Base-by-base conservation (phyloP, 169 alveolate genomes). In the Plasmodium gonderi region DNA sequence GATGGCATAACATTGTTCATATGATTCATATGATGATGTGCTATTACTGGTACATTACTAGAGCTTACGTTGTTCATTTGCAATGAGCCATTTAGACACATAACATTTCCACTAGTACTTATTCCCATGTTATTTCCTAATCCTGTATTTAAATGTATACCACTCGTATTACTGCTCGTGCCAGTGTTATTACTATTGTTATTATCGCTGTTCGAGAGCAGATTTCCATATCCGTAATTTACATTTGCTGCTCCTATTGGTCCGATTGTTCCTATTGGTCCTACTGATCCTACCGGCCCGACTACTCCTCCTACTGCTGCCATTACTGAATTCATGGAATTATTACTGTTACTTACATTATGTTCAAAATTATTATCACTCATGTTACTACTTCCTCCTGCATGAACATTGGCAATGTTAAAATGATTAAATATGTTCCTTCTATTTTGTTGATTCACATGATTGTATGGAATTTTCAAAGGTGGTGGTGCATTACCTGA, bases 391-490 rank as follows among this genome's bases (percentile, higher is more conserved):
- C 26, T n/a, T 0, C 72, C 72, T 8, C 72, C 67, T 14, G 17
- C 65, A 60, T 72, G 81, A 5, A 69, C 3, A 38, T 31, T 65
- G 12, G 47, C 31, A 36, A 64, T 67, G 23, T 40, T 90, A 45
- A 87, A 90, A 29, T 90, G 90, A 17, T n/a, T 31, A 40, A 65
- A 90, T 47, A 90, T 60, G 17, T 65, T 90, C 40, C 90, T 65
- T 44, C 93, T 89, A 38, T 67, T 79, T 26, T 69, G 45, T 40
- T 90, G 94, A 11, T 36, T 29, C 14, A 64, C 54, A 44, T 77
- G 90, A 78, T 64, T 78, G 38, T 90, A 90, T 0, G 94, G 75
- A n/a, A 90, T 42, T 65, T 90, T 90, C 26, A 90, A 26, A 12
- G 74, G 85, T n/a, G 72, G 38, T 6, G 38, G 40, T 60, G 68